phyloP scores from a whole-genome alignment of 768 basidiomycete species.

The Kwoniella bestiolae region DNA sequence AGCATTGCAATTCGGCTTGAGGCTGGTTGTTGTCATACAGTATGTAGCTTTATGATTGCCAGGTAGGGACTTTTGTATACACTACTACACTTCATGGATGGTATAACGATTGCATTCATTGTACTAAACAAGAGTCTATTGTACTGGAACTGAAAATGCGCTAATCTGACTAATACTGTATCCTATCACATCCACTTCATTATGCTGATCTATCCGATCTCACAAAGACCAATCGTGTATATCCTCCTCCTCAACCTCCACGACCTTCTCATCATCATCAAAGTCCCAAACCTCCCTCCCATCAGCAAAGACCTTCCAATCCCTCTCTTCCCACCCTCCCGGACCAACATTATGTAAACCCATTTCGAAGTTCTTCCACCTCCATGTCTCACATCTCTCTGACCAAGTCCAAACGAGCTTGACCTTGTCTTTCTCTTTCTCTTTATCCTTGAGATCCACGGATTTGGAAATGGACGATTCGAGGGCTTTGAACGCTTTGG shows the following conservation, averaged over 20 bases:
- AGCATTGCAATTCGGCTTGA: not conserved
- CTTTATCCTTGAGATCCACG: not conserved
- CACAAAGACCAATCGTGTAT: slow-evolving; percentile 47
- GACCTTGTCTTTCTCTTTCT: slow-evolving; percentile 4
- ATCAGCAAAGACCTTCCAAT: slow-evolving; percentile 52
- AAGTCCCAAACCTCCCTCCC: slow-evolving; percentile 40
- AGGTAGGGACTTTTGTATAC: too few relatives aligned
- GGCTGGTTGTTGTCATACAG: not conserved
- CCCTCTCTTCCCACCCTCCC: slow-evolving; percentile 51
- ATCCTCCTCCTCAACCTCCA: slow-evolving; percentile 36
- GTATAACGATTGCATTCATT: not conserved
- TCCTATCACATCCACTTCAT: too few relatives aligned
- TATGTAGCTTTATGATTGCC: not conserved
- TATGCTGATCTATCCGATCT: not conserved
- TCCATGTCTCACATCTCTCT: slow-evolving; percentile 42
- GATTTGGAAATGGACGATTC: slow-evolving; percentile 6
- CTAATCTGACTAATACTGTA: too few relatives aligned
- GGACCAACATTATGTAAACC: slow-evolving; percentile 25
- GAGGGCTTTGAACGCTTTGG: slow-evolving; percentile 36
- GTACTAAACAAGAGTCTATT: not conserved
- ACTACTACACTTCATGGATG: not conserved
- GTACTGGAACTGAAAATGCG: too few relatives aligned
- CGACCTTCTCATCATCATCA: slow-evolving; percentile 30
- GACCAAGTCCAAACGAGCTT: slow-evolving; percentile 43
- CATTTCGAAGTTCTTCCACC: slow-evolving; percentile 47